A percentile compares a stretch with the other conserved stretches of the same genome.
Evolutionary conservation across 768 basidiomycete genomes (phyloP).

Genomic region (Sporobolomyces pararoseus): DNA sequence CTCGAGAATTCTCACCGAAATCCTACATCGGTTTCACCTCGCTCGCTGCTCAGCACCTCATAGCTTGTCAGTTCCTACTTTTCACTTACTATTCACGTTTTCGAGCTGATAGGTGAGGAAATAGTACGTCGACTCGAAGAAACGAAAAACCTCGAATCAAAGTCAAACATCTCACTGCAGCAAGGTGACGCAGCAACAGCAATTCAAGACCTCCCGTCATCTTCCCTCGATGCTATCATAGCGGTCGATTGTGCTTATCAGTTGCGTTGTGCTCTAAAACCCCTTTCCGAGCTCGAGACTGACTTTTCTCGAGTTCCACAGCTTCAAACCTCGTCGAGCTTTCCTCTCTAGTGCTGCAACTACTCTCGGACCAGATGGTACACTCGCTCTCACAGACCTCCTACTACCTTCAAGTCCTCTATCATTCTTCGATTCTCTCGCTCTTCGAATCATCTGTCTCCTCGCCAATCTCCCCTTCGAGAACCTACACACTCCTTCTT

Average conservation of each 20-base stretch:
- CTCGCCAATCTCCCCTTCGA: slow-evolving; percentile 12
- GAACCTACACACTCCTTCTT: slow-evolving; percentile 8
- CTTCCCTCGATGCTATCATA: neutral
- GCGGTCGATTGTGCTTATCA: slow-evolving; percentile 34
- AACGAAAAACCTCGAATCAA: neutral
- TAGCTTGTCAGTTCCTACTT: slow-evolving; percentile 13
- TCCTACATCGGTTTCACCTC: slow-evolving; percentile 17
- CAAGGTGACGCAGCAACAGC: slow-evolving; percentile 20
- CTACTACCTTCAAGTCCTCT: slow-evolving; percentile 9
- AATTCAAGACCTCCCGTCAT: neutral
- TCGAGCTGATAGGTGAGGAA: too few relatives aligned
- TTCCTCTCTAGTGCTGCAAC: slow-evolving; percentile 6
- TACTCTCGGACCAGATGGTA: neutral
- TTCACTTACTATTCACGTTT: too few relatives aligned
- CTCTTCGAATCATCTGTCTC: slow-evolving; percentile 23
- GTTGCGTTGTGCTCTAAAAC: too few relatives aligned
- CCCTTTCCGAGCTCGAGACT: too few relatives aligned
- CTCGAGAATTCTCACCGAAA: slow-evolving; percentile 7
- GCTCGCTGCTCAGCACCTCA: neutral
- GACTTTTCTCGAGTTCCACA: neutral
- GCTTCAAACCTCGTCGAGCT: slow-evolving; percentile 13
- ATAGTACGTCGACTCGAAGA: too few relatives aligned
- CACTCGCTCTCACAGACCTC: slow-evolving; percentile 25
- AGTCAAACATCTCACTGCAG: neutral
- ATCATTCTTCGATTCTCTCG: slow-evolving; percentile 1